Conservation (phyloP, 805 yeast species). For the Sugiyamaella chiloensis region DNA sequence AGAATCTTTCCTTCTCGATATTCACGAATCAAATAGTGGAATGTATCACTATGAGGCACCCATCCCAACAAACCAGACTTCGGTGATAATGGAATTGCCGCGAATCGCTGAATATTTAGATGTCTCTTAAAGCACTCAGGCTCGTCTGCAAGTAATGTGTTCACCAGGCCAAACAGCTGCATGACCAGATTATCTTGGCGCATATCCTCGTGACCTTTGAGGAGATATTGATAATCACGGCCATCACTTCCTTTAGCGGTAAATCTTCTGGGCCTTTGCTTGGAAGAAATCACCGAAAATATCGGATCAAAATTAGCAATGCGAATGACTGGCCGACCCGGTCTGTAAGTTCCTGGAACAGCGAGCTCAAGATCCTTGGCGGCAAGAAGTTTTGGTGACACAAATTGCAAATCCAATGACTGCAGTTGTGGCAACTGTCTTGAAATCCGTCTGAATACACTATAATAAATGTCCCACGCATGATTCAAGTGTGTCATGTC, state of each 20-base stretch:
- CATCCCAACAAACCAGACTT: slow-evolving; percentile 95
- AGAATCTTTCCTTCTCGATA: slow-evolving; percentile 89
- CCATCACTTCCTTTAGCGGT: slow-evolving; percentile 87
- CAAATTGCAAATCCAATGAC: slow-evolving; percentile 84
- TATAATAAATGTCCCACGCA: slow-evolving; percentile 96
- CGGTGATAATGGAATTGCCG: slow-evolving; percentile 95
- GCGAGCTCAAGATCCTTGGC: slow-evolving; percentile 82
- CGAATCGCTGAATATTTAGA: slow-evolving; percentile 83
- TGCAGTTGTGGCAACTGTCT: slow-evolving; percentile 85
- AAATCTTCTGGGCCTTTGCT: slow-evolving; percentile 90
- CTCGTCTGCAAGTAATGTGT: slow-evolving; percentile 82
- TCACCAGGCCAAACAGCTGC: slow-evolving; percentile 95
- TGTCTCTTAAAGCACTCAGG: slow-evolving; percentile 96
- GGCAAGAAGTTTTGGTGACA: slow-evolving; percentile 81
- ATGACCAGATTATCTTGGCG: slow-evolving; percentile 96
- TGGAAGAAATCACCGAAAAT: slow-evolving; percentile 83
- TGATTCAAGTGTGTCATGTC: slow-evolving; percentile 88
- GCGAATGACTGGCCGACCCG: slow-evolving; percentile 73
- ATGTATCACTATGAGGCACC: slow-evolving; percentile 97
- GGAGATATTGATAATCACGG: slow-evolving; percentile 71
- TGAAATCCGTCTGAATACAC: slow-evolving; percentile 86
- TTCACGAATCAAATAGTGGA: slow-evolving; percentile 88
- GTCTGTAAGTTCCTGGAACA: slow-evolving; percentile 88
- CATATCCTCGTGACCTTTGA: slow-evolving; percentile 97
- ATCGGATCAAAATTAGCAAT: slow-evolving; percentile 78